Base-by-base conservation (phyloP, 108 stramenopile species). In the Fragilaria radians region DNA sequence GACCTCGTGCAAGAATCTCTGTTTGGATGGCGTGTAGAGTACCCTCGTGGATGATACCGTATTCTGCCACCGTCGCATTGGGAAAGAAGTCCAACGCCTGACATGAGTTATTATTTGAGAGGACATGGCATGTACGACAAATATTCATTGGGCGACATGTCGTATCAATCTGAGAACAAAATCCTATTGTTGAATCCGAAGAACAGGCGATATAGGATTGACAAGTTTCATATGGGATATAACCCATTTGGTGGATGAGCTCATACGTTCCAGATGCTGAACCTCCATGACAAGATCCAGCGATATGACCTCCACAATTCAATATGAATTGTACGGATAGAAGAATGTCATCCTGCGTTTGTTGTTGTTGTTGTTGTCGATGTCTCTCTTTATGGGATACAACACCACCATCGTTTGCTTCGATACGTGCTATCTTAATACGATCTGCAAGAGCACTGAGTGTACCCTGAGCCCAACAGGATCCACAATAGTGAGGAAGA, bases 21-120 rank as follows among this genome's bases (percentile, higher is more conserved):
- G 77, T 56, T 74, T 81, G 78, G 59, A 89, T 79, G 34, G 70
- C 71, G 54, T 78, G 63, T 19, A 68, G 59, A 34, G 68, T 70
- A 23, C 56, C 63, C 14, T 66, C 50, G 23, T 63, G 54, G 26
- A 83, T 76, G 32, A 66, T 72, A 9, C 86, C 86, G 72, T 72
- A 88, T 52, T 88, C 86, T 5, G 84, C 87, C 5, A 96, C 83
- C 5, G 94, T 93, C 1, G 86, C 88, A 70, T 96, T 93, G 5
- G 93, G 93, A 70, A 85, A 96, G 63, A 68, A 72, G 28, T 83
- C 80, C 55, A 95, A 77, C 26, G 77, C 82, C 17, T 71, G 64
- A 62, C 94, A 95, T 1, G 62, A 55, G 30, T 81, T 86, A 49
- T 88, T 91, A 59, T 67, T 61, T 32, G 79, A 80, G 1, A 59